Conservation (phyloP, 768 basidiomycete species). For the Trametes gibbosa region DNA sequence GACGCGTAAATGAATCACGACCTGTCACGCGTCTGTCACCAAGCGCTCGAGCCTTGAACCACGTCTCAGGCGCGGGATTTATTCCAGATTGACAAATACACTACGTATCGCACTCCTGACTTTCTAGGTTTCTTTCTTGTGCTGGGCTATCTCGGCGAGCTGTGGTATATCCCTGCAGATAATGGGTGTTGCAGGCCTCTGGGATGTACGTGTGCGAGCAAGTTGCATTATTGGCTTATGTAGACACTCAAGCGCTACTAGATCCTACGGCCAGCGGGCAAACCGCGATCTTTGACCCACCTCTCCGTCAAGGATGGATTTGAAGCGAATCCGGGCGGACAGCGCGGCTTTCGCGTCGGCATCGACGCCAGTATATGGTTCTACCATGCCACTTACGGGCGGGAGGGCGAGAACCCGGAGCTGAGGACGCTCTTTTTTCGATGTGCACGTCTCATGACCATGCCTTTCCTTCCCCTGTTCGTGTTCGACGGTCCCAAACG, state of each 20-base stretch:
- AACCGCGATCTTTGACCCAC: constrained; percentile 72
- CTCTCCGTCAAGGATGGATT: constrained; percentile 77
- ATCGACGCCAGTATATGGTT: constrained; percentile 87
- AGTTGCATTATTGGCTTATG: no score
- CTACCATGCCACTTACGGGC: constrained; percentile 72
- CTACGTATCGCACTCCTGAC: neutral
- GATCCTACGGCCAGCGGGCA: constrained; percentile 71
- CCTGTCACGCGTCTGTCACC: neutral
- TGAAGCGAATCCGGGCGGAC: constrained; percentile 55
- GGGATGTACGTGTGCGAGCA: constrained; percentile 5
- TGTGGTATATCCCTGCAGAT: neutral
- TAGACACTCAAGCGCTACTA: constrained; percentile 22
- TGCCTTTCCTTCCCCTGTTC: constrained; percentile 84
- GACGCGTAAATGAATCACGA: constrained; percentile 7
- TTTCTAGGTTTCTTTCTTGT: neutral
- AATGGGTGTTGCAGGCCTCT: constrained; percentile 29
- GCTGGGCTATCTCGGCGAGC: neutral
- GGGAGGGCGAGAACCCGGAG: constrained; percentile 84
- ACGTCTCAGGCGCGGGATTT: neutral
- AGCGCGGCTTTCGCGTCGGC: constrained; percentile 77
- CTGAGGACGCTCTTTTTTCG: constrained; percentile 83
- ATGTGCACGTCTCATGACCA: constrained; percentile 71
- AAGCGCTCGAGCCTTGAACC: constrained; percentile 1
- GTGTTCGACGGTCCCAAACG: constrained; percentile 90
- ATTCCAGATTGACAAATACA: no score